A percentile compares a stretch with the other conserved stretches of the same genome.
phyloP scores from a whole-genome alignment of 352 stramenopile genomes.

The Phytophthora uliginosa region DNA sequence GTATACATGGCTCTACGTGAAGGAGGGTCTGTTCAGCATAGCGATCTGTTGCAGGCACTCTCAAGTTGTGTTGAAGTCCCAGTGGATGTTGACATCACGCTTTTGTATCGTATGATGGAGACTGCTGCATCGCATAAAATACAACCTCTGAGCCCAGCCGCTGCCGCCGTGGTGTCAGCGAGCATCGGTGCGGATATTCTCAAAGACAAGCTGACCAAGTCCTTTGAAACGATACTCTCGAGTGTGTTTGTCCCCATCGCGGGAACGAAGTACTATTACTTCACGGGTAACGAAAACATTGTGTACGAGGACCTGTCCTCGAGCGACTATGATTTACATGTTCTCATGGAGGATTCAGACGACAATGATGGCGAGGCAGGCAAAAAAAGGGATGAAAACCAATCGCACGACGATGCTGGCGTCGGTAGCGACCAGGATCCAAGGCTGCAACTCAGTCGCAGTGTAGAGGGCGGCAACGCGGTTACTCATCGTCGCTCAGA shows the following conservation, averaged over 20 bases:
- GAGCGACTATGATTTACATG: constrained; percentile 68
- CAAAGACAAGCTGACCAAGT: constrained; percentile 76
- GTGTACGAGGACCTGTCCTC: constrained; percentile 66
- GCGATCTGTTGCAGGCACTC: constrained; percentile 87
- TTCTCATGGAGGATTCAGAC: constrained; percentile 74
- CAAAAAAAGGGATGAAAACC: constrained; percentile 18
- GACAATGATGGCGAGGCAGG: constrained; percentile 39
- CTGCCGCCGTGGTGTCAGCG: constrained; percentile 47
- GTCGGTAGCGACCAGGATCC: constrained; percentile 17
- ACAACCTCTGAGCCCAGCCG: constrained; percentile 36
- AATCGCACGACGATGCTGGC: background rate
- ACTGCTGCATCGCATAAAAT: constrained; percentile 39
- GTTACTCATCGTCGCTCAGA: constrained; percentile 3
- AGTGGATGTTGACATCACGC: constrained; percentile 88
- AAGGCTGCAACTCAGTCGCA: constrained; percentile 1
- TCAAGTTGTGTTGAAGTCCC: constrained; percentile 89
- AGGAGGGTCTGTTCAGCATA: constrained; percentile 80
- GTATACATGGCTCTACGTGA: constrained; percentile 88
- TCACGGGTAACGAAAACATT: constrained; percentile 70
- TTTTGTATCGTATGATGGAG: constrained; percentile 90
- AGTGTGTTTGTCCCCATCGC: constrained; percentile 69
- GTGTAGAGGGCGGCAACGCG: constrained; percentile 3
- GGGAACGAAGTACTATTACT: constrained; percentile 89
- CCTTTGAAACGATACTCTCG: constrained; percentile 75
- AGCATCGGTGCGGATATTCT: constrained; percentile 60